phyloP scores from a whole-genome alignment of 192 early-diverging fungal species.

The Entomortierella lignicola region DNA sequence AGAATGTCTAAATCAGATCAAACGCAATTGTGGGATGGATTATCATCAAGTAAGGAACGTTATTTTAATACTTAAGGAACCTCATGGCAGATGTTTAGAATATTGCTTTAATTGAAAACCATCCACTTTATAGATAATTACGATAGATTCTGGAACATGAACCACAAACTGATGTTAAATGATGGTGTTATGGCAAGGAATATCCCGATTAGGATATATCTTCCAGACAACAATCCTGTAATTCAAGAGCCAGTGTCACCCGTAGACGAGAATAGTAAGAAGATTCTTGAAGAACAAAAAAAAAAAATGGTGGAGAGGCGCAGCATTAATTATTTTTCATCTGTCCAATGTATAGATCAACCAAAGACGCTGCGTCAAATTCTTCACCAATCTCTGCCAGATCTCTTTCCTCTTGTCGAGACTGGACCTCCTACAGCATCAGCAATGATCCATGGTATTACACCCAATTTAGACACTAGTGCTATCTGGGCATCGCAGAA shows the following conservation, averaged over 20 bases:
- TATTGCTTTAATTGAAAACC: not conserved
- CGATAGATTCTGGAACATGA: slow-evolving; percentile 73
- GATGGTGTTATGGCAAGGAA: slow-evolving; percentile 59
- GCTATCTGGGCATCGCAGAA: slow-evolving; percentile 81
- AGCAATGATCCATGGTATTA: slow-evolving; percentile 78
- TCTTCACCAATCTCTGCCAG: slow-evolving; percentile 62
- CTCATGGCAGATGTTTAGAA: not conserved
- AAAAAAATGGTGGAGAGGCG: not conserved
- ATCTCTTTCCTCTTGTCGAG: slow-evolving; percentile 51
- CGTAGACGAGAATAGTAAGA: slow-evolving; percentile 58
- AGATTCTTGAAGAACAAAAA: not conserved
- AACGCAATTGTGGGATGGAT: slow-evolving; percentile 80
- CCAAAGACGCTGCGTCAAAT: slow-evolving; percentile 56
- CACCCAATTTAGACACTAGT: slow-evolving; percentile 76
- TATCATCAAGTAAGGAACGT: slow-evolving; percentile 63
- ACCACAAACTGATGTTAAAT: slow-evolving; percentile 62
- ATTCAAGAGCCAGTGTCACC: slow-evolving; percentile 71
- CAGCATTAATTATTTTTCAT: not conserved
- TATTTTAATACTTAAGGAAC: not conserved
- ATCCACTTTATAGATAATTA: slow-evolving; percentile 55
- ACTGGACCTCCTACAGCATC: slow-evolving; percentile 54
- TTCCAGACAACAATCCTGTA: slow-evolving; percentile 66
- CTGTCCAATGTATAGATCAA: slow-evolving; percentile 26
- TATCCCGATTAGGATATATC: slow-evolving; percentile 71
- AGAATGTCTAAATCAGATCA: slow-evolving; percentile 86